Percentiles rank a stretch among this genome's conserved stretches.
Evolutionary conservation across 2,329 filamentous ascomycete species (phyloP).

Genomic region (Pestalotiopsis sp.): DNA sequence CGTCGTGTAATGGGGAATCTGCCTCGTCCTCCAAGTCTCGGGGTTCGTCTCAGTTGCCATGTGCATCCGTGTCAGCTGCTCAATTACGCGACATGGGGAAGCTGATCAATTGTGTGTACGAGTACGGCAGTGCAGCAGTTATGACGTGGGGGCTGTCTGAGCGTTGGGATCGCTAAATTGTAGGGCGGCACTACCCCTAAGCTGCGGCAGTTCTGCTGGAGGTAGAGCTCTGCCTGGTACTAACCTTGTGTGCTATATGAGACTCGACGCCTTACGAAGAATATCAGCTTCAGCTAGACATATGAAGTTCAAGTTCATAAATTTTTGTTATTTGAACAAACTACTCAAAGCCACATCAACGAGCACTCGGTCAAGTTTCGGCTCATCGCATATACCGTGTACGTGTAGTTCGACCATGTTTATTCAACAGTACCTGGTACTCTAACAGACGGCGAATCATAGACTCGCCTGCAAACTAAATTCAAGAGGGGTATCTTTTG

Average conservation of each 20-base stretch:
- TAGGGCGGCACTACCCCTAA: neutral
- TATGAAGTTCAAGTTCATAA: too few species aligned
- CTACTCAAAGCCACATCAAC: too few species aligned
- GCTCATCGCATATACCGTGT: neutral
- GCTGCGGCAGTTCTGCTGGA: neutral
- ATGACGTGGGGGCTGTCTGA: conserved; percentile 10
- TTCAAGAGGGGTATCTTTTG: conserved; percentile 3
- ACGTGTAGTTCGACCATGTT: neutral
- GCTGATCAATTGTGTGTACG: neutral
- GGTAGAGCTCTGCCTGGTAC: neutral
- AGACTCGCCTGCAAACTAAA: neutral
- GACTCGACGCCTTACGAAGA: too few species aligned
- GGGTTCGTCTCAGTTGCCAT: neutral
- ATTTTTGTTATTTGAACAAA: too few species aligned
- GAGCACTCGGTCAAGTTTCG: neutral
- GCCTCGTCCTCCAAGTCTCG: neutral
- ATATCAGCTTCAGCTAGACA: too few species aligned
- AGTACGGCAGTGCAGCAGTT: neutral
- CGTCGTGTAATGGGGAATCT: neutral
- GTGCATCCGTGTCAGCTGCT: conserved; percentile 11
- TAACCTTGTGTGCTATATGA: neutral
- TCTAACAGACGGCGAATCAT: neutral
- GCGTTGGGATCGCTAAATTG: neutral
- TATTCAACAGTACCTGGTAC: neutral
- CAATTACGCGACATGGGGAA: conserved; percentile 9